Evolutionary conservation across 2,329 filamentous ascomycete genomes (phyloP), one percentile per base, ranked within the genome.

Genomic region (Meredithiella fracta): DNA sequence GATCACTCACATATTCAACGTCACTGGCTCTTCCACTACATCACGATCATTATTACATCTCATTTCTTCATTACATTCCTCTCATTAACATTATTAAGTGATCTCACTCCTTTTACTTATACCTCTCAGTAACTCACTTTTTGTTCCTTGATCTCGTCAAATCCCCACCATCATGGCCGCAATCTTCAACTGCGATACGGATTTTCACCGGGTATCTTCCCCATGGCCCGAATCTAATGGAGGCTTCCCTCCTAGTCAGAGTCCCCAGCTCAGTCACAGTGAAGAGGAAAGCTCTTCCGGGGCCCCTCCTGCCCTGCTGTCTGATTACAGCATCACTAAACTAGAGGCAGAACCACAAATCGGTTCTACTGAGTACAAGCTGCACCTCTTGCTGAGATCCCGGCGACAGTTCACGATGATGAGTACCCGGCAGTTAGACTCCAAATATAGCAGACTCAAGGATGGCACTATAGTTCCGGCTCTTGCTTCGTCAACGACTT

Each of bases 361-460:
- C 60, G 92, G 92, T 0, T 89, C 92, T 17, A 94, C 87, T 0
- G 92, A 98, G 69, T 98, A 98, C 70, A 98, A 98, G 68, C 71
- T 98, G 47, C 92, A 97, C 69, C 73, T 98, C 4, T 75, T 97
- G 5, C 72, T 96, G 53, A 81, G 89, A 37, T 82, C 85, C 15
- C 78, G 91, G 58, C 78, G 88, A 59, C 79, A 78, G 5, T 94
- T 90, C 67, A 76, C 74, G 37, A 78, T 75, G 31, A 83, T 83
- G 66, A 90, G 80, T 61, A 94, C 88, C 8, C 60, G 59, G 3
- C 53, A 57, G 17, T 54, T 53, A 22, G 51, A 29, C n/a, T 56
- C 53, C 23, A 57, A 57, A 53, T 47, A 57, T 44, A 25, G 22
- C 38, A 54, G 54, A 52, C 38, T 49, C 40, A 54, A 58, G 52